Evolutionary conservation across 2,329 filamentous ascomycete species (phyloP), one percentile per base, ranked within the genome.

Genomic region (Colletotrichum filicis): DNA sequence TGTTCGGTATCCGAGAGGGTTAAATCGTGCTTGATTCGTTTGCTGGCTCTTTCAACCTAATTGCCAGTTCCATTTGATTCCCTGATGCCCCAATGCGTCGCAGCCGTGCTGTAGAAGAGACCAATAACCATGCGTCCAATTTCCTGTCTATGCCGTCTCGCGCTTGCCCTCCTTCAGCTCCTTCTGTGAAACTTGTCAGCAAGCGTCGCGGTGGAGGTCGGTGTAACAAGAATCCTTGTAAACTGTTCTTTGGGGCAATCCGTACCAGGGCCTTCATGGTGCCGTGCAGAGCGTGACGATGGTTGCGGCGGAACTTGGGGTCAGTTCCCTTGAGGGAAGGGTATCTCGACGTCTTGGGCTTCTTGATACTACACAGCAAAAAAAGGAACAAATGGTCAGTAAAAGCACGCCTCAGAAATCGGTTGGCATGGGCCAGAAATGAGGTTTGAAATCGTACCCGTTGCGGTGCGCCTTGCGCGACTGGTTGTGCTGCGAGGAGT

Each of bases 301-400:
- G 97, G 92, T 99, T 99, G 89, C 97, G 93, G 87, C 97, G 93
- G 92, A 99, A 99, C 93, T 99, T 99, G 85, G 97, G 95, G 89
- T 99, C 97, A 86, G 95, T 97, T 83, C 97, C 97, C 86, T 98
- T 98, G 83, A 99, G 93, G 81, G 96, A 98, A 79, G 97, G 97
- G 90, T 99, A 99, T 90, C 97, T 92, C 88, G 95, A 92, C 85
- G 97, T 98, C 92, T 98, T 98, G 79, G 97, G 97, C 94, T 98
- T 98, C 94, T 98, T 98, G 92, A 99, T 99, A 89, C 96, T 98
- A 85, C 80, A 76, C 16, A 5, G 26, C 24, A 46, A 19, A 42
- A 32, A 32, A 35, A 16, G 7, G 19, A 35, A 35, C 63, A 14
- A 60, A 53, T 3, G 24, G 56, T 60, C 24, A 66, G 12, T 3